Percentiles rank a stretch among this genome's conserved stretches.
These are phyloP conservation scores for Fraxinus sp. DNA, from an alignment of 305 asterid genomes.

Conservation along the genomic window DNA sequence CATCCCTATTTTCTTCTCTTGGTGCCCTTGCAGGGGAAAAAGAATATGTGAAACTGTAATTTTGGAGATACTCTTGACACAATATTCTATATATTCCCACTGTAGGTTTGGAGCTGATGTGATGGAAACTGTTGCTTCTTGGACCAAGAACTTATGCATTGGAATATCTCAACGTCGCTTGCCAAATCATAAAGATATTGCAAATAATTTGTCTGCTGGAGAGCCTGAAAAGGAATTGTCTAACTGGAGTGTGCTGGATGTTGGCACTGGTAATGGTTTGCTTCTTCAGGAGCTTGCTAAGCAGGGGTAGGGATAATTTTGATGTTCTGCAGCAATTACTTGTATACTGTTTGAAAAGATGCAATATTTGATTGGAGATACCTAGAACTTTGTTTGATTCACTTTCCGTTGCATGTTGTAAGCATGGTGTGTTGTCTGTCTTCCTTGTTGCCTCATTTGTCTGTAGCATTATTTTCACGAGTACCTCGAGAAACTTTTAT, in stretches of 20 bases:
- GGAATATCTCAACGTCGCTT: constrained; percentile 61
- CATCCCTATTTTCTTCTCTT: constrained; percentile 13
- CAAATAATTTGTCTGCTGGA: constrained; percentile 47
- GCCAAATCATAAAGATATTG: constrained; percentile 54
- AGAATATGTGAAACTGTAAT: not conserved
- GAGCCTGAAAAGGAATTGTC: constrained; percentile 61
- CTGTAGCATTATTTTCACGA: constrained; percentile 6
- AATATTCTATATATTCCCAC: constrained; percentile 6
- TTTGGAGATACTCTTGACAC: constrained; percentile 3
- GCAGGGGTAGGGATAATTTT: constrained; percentile 72
- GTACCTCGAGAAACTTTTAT: not conserved
- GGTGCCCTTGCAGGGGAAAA: constrained; percentile 6
- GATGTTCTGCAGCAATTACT: constrained; percentile 23
- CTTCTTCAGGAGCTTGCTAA: constrained; percentile 94
- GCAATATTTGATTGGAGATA: not conserved
- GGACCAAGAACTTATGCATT: constrained; percentile 79
- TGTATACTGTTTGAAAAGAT: not conserved
- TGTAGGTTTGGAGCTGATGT: constrained; percentile 95
- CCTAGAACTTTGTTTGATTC: not conserved
- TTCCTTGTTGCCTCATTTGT: not conserved
- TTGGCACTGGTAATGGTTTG: constrained; percentile 96
- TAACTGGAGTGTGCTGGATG: constrained; percentile 84
- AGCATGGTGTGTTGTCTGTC: not conserved
- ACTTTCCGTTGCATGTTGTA: not conserved
- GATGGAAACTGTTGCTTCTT: constrained; percentile 82